Base-by-base conservation (phyloP, 176 grass and related monocot species). In the Ensete glaucum region DNA sequence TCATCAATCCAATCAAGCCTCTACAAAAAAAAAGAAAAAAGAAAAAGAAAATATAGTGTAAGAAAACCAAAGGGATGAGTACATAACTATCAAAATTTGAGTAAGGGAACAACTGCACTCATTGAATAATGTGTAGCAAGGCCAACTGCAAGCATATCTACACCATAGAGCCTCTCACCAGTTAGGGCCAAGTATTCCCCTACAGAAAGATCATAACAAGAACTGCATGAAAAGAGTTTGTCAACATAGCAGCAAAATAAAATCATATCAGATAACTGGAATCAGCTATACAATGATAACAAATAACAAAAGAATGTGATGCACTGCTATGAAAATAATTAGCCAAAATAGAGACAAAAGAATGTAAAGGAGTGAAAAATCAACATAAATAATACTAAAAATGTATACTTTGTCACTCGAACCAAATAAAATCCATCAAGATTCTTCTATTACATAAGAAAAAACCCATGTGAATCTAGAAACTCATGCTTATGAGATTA, bases 111-210 rank as follows among this genome's bases (percentile, higher is more conserved):
- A 73, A 96, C 93, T 8, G 62, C 90, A 75, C 83, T 92, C 74
- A 76, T 82, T 78, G 73, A 71, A 84, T 86, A 94, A 78, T 99
- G 95, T 78, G 95, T 94, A 11, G 95, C 95, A 68, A 99, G 90
- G 83, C 88, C 95, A 89, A 99, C 86, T 64, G 95, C 78, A 76
- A 99, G 21, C 95, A 99, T 99, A 88, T 99, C 95, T 1, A 83
- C 74, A 65, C 88, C 95, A 85, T 84, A 84, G 60, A 99, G 82
- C 54, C 87, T 90, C 66, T 99, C 90, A 74, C 90, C 90, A 51
- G 95, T 99, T 75, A 99, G 76, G 77, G 86, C 88, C 76, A 99
- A 70, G 73, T 99, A 99, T 78, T 99, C 95, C 57, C 95, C 95
- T 99, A 70, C 27, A 77, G 79, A 73, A 56, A 52, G 16, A 78